These are phyloP conservation scores for Epicoccum nigrum DNA, from an alignment of 2,329 filamentous ascomycete species.

Conservation along the genomic window DNA sequence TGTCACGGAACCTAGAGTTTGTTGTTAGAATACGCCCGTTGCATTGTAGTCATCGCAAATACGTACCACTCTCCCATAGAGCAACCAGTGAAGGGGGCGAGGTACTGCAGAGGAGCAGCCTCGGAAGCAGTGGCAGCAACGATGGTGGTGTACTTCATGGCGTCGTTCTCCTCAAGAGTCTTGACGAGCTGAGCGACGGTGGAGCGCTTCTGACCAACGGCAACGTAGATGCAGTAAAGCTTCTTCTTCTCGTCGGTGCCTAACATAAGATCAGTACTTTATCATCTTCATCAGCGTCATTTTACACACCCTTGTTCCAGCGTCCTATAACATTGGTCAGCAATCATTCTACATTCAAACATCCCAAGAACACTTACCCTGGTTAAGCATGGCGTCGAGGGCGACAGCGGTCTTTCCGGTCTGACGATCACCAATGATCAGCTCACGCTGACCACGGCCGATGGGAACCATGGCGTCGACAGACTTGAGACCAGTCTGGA, in stretches of 20 bases:
- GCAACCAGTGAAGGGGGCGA: constrained; percentile 83
- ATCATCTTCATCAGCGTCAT: no score
- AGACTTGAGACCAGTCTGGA: constrained; percentile 99
- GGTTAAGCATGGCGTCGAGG: constrained; percentile 98
- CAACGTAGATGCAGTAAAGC: constrained; percentile 99
- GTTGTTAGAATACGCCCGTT: constrained; percentile 40
- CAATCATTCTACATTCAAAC: no score
- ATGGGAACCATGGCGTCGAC: constrained; percentile 99
- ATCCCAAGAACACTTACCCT: constrained; percentile 68
- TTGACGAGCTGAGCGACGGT: constrained; percentile 99
- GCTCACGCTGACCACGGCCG: constrained; percentile 99
- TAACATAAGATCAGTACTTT: constrained; percentile 15
- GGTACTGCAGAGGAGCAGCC: constrained; percentile 83
- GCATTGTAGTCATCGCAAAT: no score
- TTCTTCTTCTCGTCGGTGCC: constrained; percentile 90
- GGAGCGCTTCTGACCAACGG: constrained; percentile 98
- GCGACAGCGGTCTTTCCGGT: constrained; percentile 99
- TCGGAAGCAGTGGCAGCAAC: constrained; percentile 97
- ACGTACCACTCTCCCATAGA: constrained; percentile 20
- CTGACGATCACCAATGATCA: constrained; percentile 99
- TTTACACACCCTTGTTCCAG: no score
- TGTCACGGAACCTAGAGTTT: constrained; percentile 83
- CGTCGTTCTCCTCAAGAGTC: constrained; percentile 99
- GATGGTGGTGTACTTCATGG: constrained; percentile 96
- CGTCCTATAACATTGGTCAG: no score